Evolutionary conservation across 176 grass and related monocot genomes (phyloP).

Genomic region (Aegilops longissima): DNA sequence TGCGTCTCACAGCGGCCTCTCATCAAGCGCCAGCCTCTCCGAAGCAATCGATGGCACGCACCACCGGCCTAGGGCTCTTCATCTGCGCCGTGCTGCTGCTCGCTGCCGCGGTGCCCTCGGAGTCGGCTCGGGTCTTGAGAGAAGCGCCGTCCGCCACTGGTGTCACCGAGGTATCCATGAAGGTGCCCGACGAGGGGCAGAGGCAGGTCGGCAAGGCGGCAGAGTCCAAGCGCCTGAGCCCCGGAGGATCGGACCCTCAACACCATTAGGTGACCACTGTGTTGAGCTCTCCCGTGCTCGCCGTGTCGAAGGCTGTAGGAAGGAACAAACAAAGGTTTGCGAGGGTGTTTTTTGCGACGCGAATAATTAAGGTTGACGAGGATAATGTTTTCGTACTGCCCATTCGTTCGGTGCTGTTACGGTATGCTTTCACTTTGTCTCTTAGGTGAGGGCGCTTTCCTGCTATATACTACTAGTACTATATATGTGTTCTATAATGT

Average conservation of each 20-base stretch:
- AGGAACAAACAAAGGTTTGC: neutral
- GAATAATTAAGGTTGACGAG: conserved; percentile 12
- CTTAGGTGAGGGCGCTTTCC: neutral
- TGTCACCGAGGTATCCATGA: neutral
- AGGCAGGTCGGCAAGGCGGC: neutral
- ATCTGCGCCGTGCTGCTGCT: conserved; percentile 50
- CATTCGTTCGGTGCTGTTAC: neutral
- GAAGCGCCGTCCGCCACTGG: neutral
- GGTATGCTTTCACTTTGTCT: neutral
- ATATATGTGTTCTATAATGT: neutral
- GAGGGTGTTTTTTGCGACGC: neutral
- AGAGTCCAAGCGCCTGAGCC: conserved; percentile 72
- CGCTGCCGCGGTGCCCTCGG: conserved; percentile 1
- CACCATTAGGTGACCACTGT: conserved; percentile 43
- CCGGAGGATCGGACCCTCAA: conserved; percentile 71
- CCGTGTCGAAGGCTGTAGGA: neutral
- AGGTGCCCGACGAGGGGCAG: neutral
- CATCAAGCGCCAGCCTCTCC: neutral
- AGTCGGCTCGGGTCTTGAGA: conserved; percentile 41
- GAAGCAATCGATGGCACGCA: conserved; percentile 38
- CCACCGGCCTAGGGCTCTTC: neutral
- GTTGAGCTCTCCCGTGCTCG: neutral
- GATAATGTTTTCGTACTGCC: neutral
- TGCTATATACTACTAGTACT: neutral
- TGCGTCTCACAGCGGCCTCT: neutral